Evolutionary conservation across 2,329 filamentous ascomycete species (phyloP).

Genomic region (Ampelomyces quisqualis): DNA sequence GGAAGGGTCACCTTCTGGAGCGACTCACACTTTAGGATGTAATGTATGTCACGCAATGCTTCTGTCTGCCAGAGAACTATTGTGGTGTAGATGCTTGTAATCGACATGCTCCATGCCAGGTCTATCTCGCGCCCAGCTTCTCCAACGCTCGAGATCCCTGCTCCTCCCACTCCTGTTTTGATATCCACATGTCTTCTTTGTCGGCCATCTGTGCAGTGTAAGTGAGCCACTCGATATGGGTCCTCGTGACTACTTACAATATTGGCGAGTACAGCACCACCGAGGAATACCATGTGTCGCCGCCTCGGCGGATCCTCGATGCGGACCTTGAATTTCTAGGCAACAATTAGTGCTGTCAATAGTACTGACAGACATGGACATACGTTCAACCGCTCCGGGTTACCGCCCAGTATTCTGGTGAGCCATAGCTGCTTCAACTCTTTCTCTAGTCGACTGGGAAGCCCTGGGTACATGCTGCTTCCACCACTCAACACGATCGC

Average conservation of each 20-base stretch:
- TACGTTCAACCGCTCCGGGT: constrained; percentile 83
- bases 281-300: constrained; percentile 99
- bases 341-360: constrained; percentile 19
- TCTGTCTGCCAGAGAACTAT: constrained; percentile 7
- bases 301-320: constrained; percentile 96
- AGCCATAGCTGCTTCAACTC: constrained; percentile 99
- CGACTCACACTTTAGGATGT: too few species aligned
- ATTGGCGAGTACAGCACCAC: constrained; percentile 93
- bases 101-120: constrained; percentile 10
- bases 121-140: constrained; percentile 84
- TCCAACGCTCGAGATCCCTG: constrained; percentile 80
- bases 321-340: constrained; percentile 94
- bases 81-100: constrained; percentile 9
- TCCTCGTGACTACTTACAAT: constrained; percentile 58
- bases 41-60: too few species aligned
- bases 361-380: constrained; percentile 27
- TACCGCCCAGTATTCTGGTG: constrained; percentile 82
- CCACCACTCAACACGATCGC: constrained; percentile 95
- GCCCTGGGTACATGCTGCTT: constrained; percentile 97
- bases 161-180: constrained; percentile 95
- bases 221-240: constrained; percentile 5
- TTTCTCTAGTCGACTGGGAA: constrained; percentile 94
- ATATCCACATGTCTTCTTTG: constrained; percentile 99
- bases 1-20: too few species aligned
- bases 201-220: constrained; percentile 73